Evolutionary conservation across 345 rosid species (phyloP).

Genomic region (Brassica nigra): DNA sequence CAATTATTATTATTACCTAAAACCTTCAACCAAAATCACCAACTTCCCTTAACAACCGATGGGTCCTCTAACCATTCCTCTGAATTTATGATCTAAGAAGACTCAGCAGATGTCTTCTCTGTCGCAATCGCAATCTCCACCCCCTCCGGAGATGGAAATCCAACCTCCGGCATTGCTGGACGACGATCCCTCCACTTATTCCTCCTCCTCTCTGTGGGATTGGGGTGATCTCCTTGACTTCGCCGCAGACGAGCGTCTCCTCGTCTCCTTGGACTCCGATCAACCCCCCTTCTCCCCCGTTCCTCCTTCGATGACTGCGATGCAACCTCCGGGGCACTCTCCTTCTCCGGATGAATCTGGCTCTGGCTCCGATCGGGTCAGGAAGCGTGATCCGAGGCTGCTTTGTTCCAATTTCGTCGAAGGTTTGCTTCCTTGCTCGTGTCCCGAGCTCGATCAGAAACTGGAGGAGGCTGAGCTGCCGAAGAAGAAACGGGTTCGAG

Average conservation of each 20-base stretch:
- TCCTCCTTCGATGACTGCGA: conserved; percentile 16
- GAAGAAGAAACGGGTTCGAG: conserved; percentile 62
- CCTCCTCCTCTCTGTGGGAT: conserved; percentile 71
- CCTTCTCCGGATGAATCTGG: conserved; percentile 27
- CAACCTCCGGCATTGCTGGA: conserved; percentile 40
- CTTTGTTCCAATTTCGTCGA: conserved; percentile 82
- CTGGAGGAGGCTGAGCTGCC: conserved; percentile 62
- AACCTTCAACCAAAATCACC: conserved; percentile 40
- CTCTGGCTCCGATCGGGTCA: conserved; percentile 47
- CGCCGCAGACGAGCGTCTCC: conserved; percentile 60
- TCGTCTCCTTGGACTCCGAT: conserved; percentile 48
- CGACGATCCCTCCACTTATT: conserved; percentile 45
- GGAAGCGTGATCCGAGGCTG: conserved; percentile 94
- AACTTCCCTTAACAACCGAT: conserved; percentile 38
- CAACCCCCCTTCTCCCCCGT: conserved; percentile 16
- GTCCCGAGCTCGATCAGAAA: conserved; percentile 85
- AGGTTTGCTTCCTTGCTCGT: conserved; percentile 82
- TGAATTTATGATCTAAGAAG: not conserved
- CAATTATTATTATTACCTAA: conserved; percentile 16
- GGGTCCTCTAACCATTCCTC: not conserved
- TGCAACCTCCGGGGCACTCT: conserved; percentile 33
- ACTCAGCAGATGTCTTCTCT: conserved; percentile 28
- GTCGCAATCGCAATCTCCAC: conserved; percentile 31
- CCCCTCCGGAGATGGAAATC: conserved; percentile 46
- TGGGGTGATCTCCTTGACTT: conserved; percentile 85